Percentiles rank a stretch among this genome's conserved stretches.
Conservation (phyloP, 768 basidiomycete genomes). For the Leccinellum luteum region DNA sequence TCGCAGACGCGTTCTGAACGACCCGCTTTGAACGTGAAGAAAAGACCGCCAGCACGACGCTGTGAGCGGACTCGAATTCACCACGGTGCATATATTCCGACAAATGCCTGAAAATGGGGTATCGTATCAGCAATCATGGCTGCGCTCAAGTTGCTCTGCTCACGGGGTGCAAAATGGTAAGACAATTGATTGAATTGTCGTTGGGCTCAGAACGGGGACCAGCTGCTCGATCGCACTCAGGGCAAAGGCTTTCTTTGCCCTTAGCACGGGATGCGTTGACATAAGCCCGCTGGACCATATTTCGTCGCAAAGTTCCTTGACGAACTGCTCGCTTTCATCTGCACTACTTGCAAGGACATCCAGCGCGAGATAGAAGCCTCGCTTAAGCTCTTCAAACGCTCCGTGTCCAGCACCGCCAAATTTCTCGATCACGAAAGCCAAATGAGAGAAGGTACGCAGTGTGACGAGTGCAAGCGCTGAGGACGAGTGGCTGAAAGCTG, state of each 20-base stretch:
- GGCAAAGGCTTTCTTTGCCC: slow-evolving; percentile 54
- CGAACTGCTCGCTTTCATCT: slow-evolving; percentile 38
- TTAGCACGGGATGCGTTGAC: slow-evolving; percentile 23
- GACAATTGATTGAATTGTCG: slow-evolving; percentile 52
- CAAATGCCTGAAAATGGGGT: slow-evolving; percentile 48
- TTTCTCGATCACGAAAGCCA: slow-evolving; percentile 75
- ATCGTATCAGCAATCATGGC: background rate
- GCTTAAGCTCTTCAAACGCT: slow-evolving; percentile 70
- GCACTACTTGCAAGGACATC: slow-evolving; percentile 58
- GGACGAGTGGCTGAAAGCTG: slow-evolving; percentile 37
- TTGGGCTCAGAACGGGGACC: slow-evolving; percentile 54
- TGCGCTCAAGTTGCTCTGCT: slow-evolving; percentile 24
- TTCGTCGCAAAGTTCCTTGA: slow-evolving; percentile 35
- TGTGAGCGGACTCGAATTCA: slow-evolving; percentile 85
- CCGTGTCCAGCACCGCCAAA: slow-evolving; percentile 64
- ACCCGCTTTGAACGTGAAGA: slow-evolving; percentile 51
- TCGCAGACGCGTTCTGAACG: slow-evolving; percentile 8
- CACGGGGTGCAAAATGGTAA: slow-evolving; percentile 67
- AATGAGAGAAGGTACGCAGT: slow-evolving; percentile 57
- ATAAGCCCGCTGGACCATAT: slow-evolving; percentile 24
- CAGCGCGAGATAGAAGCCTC: slow-evolving; percentile 71
- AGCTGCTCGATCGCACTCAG: slow-evolving; percentile 80
- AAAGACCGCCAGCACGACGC: slow-evolving; percentile 75
- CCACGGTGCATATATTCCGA: slow-evolving; percentile 59
- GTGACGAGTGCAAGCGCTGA: slow-evolving; percentile 51